Conservation (phyloP, 768 basidiomycete species). For the Trametes cubensis region DNA sequence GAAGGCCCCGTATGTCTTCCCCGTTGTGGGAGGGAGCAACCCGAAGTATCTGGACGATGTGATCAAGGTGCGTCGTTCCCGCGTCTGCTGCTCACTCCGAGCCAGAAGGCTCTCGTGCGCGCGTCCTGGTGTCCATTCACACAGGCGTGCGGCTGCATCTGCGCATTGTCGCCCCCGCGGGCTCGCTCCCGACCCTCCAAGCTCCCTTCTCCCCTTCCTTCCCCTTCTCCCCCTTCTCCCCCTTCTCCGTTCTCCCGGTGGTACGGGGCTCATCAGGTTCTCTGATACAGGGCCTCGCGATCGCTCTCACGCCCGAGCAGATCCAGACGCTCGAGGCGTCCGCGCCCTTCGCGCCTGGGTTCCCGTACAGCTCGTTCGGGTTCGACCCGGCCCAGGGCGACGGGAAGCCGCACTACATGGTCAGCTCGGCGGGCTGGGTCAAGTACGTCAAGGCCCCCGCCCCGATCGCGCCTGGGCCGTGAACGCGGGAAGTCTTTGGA, state of each 20-base stretch:
- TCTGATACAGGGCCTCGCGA: conserved; percentile 50
- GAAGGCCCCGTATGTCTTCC: conserved; percentile 12
- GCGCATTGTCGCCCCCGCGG: no score
- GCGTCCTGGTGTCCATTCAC: no score
- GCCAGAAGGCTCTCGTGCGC: no score
- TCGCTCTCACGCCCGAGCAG: conserved; percentile 46
- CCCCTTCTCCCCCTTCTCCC: no score
- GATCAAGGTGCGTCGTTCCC: conserved; percentile 50
- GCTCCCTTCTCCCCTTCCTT: no score
- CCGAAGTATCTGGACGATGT: conserved; percentile 44
- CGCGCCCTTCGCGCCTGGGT: conserved; percentile 47
- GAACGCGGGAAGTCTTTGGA: no score
- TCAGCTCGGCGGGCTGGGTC: not conserved
- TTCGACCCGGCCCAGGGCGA: conserved; percentile 4
- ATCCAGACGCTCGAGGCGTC: conserved; percentile 46
- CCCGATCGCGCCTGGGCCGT: conserved; percentile 5
- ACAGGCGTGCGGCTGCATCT: no score
- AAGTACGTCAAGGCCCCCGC: conserved; percentile 6
- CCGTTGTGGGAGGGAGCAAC: conserved; percentile 24
- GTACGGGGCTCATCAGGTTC: conserved; percentile 49
- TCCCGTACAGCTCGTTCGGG: conserved; percentile 31
- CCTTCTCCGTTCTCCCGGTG: conserved; percentile 29
- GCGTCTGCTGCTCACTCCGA: no score
- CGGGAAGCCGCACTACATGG: conserved; percentile 1
- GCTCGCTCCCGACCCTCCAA: no score